Evolutionary conservation across 768 basidiomycete species (phyloP), one percentile per base, ranked within the genome.

Genomic region (Pulveroboletus frians): DNA sequence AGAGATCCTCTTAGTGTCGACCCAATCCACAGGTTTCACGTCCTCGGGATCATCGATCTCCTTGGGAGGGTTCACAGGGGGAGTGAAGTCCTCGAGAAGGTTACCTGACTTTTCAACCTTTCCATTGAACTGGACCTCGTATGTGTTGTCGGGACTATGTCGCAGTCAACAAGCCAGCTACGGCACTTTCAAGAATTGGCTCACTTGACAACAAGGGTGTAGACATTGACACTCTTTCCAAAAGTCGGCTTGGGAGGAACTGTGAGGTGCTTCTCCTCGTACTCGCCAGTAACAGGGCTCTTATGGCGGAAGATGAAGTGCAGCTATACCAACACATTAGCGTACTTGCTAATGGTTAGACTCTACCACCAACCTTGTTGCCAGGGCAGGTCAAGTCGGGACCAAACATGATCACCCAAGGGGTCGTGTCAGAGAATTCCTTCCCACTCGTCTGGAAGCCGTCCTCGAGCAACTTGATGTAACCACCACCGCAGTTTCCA

Each of bases 281-380:
- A 81, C 63, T 92, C 92, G 59, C 91, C 91, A 39, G 88, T 91
- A 61, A 87, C 78, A 31, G 96, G 95, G 76, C 83, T 94, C 75
- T 86, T 84, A 78, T 97, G 88, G 61, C 93, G 90, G 91, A 99
- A 95, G 73, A 99, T 99, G 73, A 99, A 97, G 78, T 99, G 96
- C 43, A 97, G 76, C 89, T 94, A 63, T 26, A 15, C 14, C 35
- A 44, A 32, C 26, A 39, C 21, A 31, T 59, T 43, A 56, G 51
- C 23, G 49, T 6, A 21, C 15, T 15, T n/a, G 13, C 23, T 1
- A 15, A 11, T 3, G 9, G 3, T 6, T n/a, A 30, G 3, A 23
- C 8, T 20, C 10, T 2, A n/a, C 14, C 1, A 46, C 71, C 17
- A 55, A 87, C 90, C 85, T 92, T 92, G 55, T 85, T 91, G 34